Conservation (phyloP, 2,329 filamentous ascomycete genomes). For the Colletotrichum eremochloae region DNA sequence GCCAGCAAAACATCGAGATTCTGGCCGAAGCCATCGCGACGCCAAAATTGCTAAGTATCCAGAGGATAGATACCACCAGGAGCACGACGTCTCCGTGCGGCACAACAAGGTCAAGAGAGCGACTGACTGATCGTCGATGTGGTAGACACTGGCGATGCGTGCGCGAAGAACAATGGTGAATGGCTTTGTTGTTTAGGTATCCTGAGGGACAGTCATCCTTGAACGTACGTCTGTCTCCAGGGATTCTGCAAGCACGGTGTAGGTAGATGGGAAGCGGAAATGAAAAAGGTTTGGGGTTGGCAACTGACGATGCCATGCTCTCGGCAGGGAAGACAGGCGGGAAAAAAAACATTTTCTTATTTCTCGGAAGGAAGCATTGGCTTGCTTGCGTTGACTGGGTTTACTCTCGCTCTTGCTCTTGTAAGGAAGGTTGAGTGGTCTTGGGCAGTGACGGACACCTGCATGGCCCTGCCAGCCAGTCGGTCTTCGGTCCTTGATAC, state of each 20-base stretch:
- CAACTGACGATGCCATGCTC: not conserved
- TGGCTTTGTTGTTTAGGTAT: constrained; percentile 27
- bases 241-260: not conserved
- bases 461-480: not conserved
- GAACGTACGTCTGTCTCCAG: constrained; percentile 18
- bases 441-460: constrained; percentile 4
- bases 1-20: constrained; percentile 14
- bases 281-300: constrained; percentile 14
- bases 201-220: constrained; percentile 14
- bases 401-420: not conserved
- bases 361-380: constrained; percentile 23
- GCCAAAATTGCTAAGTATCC: constrained; percentile 11
- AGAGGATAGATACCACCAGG: constrained; percentile 1
- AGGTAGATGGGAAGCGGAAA: not conserved
- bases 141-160: not conserved
- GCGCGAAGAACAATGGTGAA: constrained; percentile 8
- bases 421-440: not conserved
- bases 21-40: constrained; percentile 33
- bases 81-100: not conserved
- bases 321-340: constrained; percentile 1
- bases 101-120: not conserved
- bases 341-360: not conserved
- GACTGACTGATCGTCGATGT: not conserved
- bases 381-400: not conserved
- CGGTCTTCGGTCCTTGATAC: constrained; percentile 5